Conservation (phyloP, 2,329 filamentous ascomycete genomes). For the Aspergillus amoenus region DNA sequence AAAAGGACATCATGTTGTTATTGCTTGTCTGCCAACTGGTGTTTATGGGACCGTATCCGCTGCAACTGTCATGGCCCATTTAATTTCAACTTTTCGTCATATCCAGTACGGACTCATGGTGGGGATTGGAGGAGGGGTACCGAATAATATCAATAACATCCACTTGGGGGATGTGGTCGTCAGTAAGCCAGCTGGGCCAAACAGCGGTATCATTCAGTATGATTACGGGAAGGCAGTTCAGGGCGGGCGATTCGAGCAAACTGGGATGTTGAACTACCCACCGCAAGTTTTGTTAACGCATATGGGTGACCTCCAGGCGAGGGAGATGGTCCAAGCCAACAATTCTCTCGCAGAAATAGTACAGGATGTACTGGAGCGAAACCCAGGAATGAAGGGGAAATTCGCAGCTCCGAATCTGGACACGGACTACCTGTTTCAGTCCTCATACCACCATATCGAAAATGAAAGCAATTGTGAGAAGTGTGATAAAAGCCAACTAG, state of each 20-base stretch:
- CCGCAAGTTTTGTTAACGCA: not conserved
- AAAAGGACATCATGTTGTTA: too few relatives aligned
- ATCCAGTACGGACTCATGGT: slow-evolving; percentile 13
- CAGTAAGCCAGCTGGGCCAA: slow-evolving; percentile 9
- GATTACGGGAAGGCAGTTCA: not conserved
- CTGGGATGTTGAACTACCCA: not conserved
- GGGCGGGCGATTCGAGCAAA: not conserved
- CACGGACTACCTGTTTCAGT: not conserved
- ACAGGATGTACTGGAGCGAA: not conserved
- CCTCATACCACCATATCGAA: not conserved
- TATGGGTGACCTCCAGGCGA: not conserved
- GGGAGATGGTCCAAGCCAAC: not conserved
- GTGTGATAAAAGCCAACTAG: not conserved
- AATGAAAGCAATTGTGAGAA: not conserved
- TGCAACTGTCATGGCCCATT: too few relatives aligned
- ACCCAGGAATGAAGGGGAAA: not conserved
- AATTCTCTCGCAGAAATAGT: not conserved
- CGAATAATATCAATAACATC: slow-evolving; percentile 9
- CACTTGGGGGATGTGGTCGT: slow-evolving; percentile 24
- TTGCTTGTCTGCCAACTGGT: too few relatives aligned
- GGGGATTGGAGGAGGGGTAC: slow-evolving; percentile 17
- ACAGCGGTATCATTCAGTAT: slow-evolving; percentile 3
- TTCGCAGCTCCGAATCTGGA: not conserved
- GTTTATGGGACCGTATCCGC: too few relatives aligned
- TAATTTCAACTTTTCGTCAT: not conserved